Evolutionary conservation across 805 yeast genomes (phyloP).

Genomic region (Blastobotrys terrestris): DNA sequence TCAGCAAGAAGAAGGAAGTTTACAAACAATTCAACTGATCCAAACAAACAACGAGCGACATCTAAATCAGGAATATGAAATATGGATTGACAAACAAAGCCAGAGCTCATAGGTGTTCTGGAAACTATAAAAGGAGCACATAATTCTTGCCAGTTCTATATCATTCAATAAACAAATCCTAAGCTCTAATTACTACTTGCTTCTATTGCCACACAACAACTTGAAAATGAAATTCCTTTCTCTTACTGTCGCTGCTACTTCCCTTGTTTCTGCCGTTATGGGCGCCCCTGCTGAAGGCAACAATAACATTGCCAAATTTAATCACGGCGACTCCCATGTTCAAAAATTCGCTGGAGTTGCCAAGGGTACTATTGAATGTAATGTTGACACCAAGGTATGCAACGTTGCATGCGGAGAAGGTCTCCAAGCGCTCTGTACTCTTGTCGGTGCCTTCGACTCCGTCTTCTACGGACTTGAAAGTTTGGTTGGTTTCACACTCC

Average conservation of each 20-base stretch:
- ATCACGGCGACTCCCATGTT: neutral
- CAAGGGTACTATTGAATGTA: conserved; percentile 11
- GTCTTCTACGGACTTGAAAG: conserved; percentile 15
- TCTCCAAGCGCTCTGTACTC: conserved; percentile 10
- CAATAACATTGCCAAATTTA: conserved; percentile 7
- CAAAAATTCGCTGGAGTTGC: conserved; percentile 4
- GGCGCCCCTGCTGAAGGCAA: conserved; percentile 9
- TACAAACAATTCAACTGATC: neutral
- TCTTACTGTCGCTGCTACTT: neutral
- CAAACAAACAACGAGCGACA: neutral
- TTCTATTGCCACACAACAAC: neutral
- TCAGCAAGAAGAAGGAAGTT: neutral
- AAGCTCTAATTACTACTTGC: neutral
- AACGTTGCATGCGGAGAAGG: conserved; percentile 10
- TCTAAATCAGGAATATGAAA: neutral
- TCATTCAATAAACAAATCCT: neutral
- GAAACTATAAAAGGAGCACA: neutral
- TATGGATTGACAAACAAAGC: neutral
- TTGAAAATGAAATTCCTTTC: conserved; percentile 2
- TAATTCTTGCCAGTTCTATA: neutral
- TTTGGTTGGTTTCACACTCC: conserved; percentile 12
- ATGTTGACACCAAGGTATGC: conserved; percentile 13
- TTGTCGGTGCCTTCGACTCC: conserved; percentile 13
- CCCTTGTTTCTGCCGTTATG: conserved; percentile 12
- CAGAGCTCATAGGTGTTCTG: neutral